These are phyloP conservation scores for Athelia sp. DNA, from an alignment of 1,284 basidiomycete species.

Conservation along the genomic window DNA sequence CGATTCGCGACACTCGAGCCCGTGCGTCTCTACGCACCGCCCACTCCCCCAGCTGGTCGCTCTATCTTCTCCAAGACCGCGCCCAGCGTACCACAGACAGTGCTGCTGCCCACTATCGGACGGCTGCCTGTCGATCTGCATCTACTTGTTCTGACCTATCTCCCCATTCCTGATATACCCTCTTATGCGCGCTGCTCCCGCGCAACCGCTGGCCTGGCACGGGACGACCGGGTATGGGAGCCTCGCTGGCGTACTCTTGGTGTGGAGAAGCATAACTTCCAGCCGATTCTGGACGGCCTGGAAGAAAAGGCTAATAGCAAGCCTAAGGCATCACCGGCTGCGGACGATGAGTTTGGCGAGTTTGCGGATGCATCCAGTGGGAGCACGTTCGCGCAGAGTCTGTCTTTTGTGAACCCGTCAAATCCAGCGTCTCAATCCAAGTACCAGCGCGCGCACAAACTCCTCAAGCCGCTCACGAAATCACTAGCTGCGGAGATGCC, in stretches of 20 bases:
- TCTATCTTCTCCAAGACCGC: slow-evolving; percentile 13
- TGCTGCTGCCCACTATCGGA: slow-evolving; percentile 43
- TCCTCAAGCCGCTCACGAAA: slow-evolving; percentile 57
- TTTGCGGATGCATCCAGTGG: slow-evolving; percentile 49
- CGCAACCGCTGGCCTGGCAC: slow-evolving; percentile 58
- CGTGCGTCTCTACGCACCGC: slow-evolving; percentile 54
- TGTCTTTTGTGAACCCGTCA: slow-evolving; percentile 16
- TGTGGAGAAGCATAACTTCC: slow-evolving; percentile 40
- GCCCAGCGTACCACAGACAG: slow-evolving; percentile 12
- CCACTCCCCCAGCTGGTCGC: slow-evolving; percentile 9
- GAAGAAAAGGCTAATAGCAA: slow-evolving; percentile 37
- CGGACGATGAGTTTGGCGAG: slow-evolving; percentile 90
- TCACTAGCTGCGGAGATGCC: slow-evolving; percentile 45
- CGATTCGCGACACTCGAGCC: slow-evolving; percentile 76
- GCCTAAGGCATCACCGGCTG: slow-evolving; percentile 34
- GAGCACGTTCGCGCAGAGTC: slow-evolving; percentile 14
- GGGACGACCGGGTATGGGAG: slow-evolving; percentile 76
- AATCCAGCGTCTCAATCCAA: slow-evolving; percentile 35
- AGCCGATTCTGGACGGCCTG: slow-evolving; percentile 54
- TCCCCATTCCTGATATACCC: slow-evolving; percentile 77
- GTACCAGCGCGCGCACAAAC: slow-evolving; percentile 61
- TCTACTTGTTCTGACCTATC: slow-evolving; percentile 62
- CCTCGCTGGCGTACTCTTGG: slow-evolving; percentile 60
- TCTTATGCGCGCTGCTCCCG: slow-evolving; percentile 66
- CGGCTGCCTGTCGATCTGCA: slow-evolving; percentile 75